Evolutionary conservation across 1,284 basidiomycete genomes (phyloP).

Genomic region (Leccinum subrobustum): DNA sequence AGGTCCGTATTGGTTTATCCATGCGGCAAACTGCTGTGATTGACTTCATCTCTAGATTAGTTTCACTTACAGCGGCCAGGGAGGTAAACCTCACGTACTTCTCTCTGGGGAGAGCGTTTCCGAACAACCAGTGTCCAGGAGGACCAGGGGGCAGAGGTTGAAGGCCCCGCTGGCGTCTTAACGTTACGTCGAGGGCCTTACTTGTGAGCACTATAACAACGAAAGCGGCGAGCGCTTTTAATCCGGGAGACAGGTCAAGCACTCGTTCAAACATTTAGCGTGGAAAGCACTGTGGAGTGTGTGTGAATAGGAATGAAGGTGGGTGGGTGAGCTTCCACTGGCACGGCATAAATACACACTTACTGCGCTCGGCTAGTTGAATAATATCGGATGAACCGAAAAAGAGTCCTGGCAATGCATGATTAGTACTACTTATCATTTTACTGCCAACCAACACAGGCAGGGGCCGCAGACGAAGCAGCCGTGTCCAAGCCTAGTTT

Average conservation of each 20-base stretch:
- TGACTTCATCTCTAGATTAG: constrained; percentile 15
- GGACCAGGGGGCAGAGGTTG: constrained; percentile 32
- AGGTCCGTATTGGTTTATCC: constrained; percentile 39
- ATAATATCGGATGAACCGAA: not conserved
- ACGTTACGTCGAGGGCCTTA: constrained; percentile 9
- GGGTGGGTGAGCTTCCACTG: not conserved
- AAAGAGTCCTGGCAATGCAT: not conserved
- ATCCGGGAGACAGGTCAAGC: constrained; percentile 3
- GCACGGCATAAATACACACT: not conserved
- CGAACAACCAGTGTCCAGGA: constrained; percentile 34
- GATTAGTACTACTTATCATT: not conserved
- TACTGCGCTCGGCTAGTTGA: not conserved
- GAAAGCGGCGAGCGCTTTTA: constrained; percentile 22
- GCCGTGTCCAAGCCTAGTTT: not conserved
- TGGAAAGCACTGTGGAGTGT: not conserved
- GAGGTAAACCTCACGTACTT: constrained; percentile 20
- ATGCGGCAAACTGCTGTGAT: constrained; percentile 36
- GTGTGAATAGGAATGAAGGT: not conserved
- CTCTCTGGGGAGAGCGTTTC: constrained; percentile 24
- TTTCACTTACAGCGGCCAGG: not conserved
- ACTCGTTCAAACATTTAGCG: constrained; percentile 10
- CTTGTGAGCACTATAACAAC: constrained; percentile 18
- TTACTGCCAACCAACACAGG: not conserved
- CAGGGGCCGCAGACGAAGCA: not conserved
- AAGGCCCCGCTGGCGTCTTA: constrained; percentile 12